phyloP scores from a whole-genome alignment of 2,329 filamentous ascomycete genomes.

The Aspergillus bombycis region DNA sequence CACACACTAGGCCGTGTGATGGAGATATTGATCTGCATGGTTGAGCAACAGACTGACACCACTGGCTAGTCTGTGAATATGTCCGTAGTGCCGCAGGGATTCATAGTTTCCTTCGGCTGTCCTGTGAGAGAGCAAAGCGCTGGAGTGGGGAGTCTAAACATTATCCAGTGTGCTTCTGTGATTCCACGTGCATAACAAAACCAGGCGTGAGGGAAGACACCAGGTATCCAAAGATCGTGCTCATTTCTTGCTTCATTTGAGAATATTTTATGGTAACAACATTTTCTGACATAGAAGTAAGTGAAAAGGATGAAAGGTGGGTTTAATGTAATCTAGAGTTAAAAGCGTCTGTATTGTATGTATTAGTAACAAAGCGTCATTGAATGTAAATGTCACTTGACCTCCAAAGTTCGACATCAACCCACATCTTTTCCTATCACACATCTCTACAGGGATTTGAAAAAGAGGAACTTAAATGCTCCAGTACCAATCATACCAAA shows the following conservation, averaged over 20 bases:
- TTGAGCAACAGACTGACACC: conserved; percentile 19
- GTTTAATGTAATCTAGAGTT: not conserved
- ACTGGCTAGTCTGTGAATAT: conserved; percentile 6
- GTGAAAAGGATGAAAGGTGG: not conserved
- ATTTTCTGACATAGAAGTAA: not conserved
- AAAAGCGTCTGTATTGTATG: not conserved
- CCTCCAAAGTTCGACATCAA: not conserved
- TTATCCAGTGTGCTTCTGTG: conserved; percentile 10
- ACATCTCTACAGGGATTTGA: not conserved
- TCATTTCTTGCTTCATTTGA: not conserved
- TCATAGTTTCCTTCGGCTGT: not conserved
- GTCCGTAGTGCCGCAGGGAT: not conserved
- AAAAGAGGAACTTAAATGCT: not conserved
- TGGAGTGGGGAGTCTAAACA: conserved; percentile 2
- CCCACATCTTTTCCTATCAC: not conserved
- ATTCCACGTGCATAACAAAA: conserved; percentile 12
- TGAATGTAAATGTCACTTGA: not conserved
- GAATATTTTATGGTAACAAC: not conserved
- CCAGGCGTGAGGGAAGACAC: not conserved
- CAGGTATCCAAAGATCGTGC: not conserved
- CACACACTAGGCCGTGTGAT: conserved; percentile 42
- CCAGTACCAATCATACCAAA: not conserved
- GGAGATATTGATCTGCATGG: conserved; percentile 34
- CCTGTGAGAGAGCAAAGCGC: conserved; percentile 17
- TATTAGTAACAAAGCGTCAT: not conserved